Evolutionary conservation across 495 filamentous ascomycete species (phyloP), one percentile per base, ranked within the genome.

Genomic region (Articulospora tetracladia): DNA sequence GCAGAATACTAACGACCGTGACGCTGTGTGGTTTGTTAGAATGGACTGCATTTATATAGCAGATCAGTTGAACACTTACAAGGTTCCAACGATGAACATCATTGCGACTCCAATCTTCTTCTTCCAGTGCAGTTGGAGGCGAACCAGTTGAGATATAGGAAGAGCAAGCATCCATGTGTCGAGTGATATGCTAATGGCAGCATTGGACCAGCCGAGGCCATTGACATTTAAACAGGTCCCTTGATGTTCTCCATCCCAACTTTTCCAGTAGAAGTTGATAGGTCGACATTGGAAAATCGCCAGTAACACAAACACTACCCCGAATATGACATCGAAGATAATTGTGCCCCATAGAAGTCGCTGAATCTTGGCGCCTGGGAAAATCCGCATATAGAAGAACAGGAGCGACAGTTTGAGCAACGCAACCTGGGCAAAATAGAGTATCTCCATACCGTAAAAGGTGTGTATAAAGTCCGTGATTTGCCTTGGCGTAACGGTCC

Each of bases 81-180:
- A 74, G 22, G 81, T 71, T 12, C 82, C 82, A 19, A 82, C 70
- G 3, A 71, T 70, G 64, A 85, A 83, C 69, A 85, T 79, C 7
- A 81, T 23, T 39, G 74, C 72, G 32, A 84, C 68, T n/a, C 71
- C 73, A 10, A 77, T 53, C 63, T 81, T 84, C 66, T 77, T 81
- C 54, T 70, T 71, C 49, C 62, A 64, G 15, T 71, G 70, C 46
- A 84, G 62, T 15, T 77, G 59, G 12, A 85, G 65, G 7, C 69
- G 59, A 19, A 71, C 63, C 6, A 85, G 64, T 13, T 76, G 71
- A 23, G 69, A 70, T 19, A 84, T 72, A 0, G 83, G 79, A 0
- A 88, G 68, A 2, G 74, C 68, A 54, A 86, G 74, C 44, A 82
- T 79, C 59, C 78, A 65, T 0, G 79, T 25, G 61, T 87, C 83